Percentiles rank a stretch among this genome's conserved stretches.
Evolutionary conservation across 192 early-diverging fungal species (phyloP).

Genomic region (Polychytrium aggregatum): DNA sequence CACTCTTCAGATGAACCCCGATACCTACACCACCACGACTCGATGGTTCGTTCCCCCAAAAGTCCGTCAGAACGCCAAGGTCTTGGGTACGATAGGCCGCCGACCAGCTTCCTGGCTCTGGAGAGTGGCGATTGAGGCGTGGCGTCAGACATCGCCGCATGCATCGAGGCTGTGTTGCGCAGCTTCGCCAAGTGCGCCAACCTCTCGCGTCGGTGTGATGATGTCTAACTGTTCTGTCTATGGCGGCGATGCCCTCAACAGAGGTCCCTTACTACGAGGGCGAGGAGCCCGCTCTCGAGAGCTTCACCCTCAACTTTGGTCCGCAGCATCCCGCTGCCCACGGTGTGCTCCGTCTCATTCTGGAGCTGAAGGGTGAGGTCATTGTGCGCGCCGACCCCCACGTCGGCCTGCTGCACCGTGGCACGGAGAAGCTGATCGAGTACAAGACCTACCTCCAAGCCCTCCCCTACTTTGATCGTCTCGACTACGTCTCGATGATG

Average conservation of each 20-base stretch:
- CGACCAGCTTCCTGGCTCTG: too few relatives aligned
- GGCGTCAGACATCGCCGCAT: too few relatives aligned
- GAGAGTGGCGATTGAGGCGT: too few relatives aligned
- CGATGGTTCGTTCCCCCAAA: conserved; percentile 50
- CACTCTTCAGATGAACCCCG: too few relatives aligned
- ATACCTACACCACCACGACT: conserved; percentile 26
- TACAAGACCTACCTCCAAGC: conserved; percentile 98
- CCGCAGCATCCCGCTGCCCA: conserved; percentile 99
- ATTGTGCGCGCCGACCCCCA: conserved; percentile 92
- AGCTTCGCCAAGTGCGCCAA: too few relatives aligned
- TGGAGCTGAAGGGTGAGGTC: conserved; percentile 87
- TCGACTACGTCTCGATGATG: conserved; percentile 99
- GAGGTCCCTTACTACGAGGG: conserved; percentile 29
- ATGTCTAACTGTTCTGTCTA: background rate
- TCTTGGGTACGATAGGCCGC: conserved; percentile 21
- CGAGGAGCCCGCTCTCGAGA: conserved; percentile 44
- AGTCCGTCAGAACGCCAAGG: conserved; percentile 23
- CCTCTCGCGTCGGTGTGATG: too few relatives aligned
- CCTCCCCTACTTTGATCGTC: conserved; percentile 95
- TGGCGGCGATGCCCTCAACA: conserved; percentile 5
- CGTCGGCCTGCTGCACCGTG: conserved; percentile 92
- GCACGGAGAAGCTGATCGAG: conserved; percentile 98
- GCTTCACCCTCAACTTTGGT: conserved; percentile 98
- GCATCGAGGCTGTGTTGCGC: too few relatives aligned
- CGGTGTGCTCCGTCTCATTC: conserved; percentile 85